These are phyloP conservation scores for Dipteronia sinensis DNA, from an alignment of 345 rosid species.

Conservation along the genomic window DNA sequence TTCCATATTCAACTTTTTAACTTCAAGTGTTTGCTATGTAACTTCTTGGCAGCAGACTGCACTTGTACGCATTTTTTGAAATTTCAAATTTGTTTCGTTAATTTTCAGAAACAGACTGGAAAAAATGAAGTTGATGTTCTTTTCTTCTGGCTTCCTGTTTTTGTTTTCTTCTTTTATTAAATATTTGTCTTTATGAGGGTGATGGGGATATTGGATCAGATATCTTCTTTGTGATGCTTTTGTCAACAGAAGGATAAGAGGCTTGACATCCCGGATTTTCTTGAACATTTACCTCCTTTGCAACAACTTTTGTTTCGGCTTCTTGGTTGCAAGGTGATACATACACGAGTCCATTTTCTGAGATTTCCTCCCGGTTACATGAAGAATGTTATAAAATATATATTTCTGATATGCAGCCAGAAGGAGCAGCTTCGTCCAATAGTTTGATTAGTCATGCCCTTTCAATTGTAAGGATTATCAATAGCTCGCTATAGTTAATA, in stretches of 20 bases:
- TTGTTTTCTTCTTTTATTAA: not conserved
- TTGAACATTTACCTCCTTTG: conserved; percentile 38
- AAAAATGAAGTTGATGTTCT: no score
- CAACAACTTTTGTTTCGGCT: conserved; percentile 39
- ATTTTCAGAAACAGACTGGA: no score
- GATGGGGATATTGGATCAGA: not conserved
- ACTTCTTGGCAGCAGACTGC: no score
- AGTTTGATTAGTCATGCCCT: conserved; percentile 36
- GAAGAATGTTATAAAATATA: not conserved
- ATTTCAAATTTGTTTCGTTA: no score
- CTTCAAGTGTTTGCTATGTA: no score
- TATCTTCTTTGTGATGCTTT: conserved; percentile 9
- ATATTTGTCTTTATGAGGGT: not conserved
- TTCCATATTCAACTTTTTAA: not conserved
- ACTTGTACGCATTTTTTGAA: no score
- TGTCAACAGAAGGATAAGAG: conserved; percentile 25
- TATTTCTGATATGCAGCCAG: conserved; percentile 35
- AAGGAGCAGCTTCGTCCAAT: conserved; percentile 34
- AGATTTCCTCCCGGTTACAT: not conserved
- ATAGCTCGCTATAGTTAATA: not conserved
- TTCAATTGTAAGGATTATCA: conserved; percentile 35
- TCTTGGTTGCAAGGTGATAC: conserved; percentile 42
- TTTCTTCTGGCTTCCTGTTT: not conserved
- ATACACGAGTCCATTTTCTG: not conserved
- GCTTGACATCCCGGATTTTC: conserved; percentile 27